Conservation (phyloP, 495 filamentous ascomycete species). For the Pseudoneurospora amorphoporcata region DNA sequence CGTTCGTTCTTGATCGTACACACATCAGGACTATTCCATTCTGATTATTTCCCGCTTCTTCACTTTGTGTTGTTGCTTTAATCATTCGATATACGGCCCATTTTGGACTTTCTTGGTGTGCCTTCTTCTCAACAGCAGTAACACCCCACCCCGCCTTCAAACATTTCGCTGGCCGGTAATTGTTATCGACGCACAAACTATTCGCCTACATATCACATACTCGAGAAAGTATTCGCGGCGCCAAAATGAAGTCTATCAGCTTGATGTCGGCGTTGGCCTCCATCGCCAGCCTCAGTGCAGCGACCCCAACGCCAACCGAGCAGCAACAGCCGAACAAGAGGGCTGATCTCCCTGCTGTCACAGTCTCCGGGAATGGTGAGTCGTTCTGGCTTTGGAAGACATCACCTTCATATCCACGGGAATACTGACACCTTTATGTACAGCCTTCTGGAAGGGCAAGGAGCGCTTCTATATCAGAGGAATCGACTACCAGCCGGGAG, state of each 20-base stretch:
- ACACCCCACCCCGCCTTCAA: neutral
- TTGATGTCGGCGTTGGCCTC: conserved; percentile 45
- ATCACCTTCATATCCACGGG: neutral
- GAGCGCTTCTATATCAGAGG: conserved; percentile 88
- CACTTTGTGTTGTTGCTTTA: neutral
- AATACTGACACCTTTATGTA: neutral
- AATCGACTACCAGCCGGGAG: conserved; percentile 92
- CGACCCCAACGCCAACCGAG: conserved; percentile 47
- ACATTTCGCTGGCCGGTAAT: neutral
- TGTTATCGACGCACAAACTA: neutral
- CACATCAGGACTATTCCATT: neutral
- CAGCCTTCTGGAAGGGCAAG: conserved; percentile 78
- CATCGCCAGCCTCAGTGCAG: conserved; percentile 40
- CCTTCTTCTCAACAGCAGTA: neutral
- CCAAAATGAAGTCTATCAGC: conserved; percentile 12
- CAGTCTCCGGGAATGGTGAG: conserved; percentile 38
- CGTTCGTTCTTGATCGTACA: neutral
- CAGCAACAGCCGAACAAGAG: conserved; percentile 46
- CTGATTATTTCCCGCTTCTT: neutral
- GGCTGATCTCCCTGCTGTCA: conserved; percentile 30
- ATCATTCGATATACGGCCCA: neutral
- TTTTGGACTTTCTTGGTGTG: neutral
- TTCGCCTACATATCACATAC: neutral
- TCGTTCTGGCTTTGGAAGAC: neutral
- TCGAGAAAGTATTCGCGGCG: neutral